phyloP scores from a whole-genome alignment of 257 asterid species.

The Nemophila menziesii region DNA sequence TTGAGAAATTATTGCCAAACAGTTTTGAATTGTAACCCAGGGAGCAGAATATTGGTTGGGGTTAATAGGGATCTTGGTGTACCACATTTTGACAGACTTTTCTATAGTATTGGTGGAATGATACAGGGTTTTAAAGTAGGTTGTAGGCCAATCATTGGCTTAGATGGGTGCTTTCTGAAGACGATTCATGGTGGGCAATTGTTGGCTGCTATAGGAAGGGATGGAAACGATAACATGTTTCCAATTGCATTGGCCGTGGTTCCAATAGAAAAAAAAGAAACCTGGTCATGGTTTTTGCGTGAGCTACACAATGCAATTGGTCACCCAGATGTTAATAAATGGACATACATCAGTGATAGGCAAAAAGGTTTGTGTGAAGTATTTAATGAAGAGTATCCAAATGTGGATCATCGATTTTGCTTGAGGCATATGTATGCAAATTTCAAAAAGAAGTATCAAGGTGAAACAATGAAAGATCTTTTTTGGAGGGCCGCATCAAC shows the following conservation, averaged over 20 bases:
- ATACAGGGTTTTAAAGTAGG: too few species aligned
- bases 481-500: not conserved
- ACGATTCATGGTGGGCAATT: not conserved
- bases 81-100: not conserved
- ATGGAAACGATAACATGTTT: constrained; percentile 1
- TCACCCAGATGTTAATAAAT: accelerated
- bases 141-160: not conserved
- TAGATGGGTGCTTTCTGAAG: not conserved
- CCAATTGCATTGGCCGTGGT: not conserved
- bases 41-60: too few species aligned
- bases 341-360: not conserved
- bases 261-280: not conserved
- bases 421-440: not conserved
- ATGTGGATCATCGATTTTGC: not conserved
- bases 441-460: not conserved
- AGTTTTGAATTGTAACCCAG: too few species aligned
- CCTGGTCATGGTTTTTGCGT: not conserved
- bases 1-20: too few species aligned
- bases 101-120: not conserved
- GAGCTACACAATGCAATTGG: not conserved
- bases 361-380: not conserved
- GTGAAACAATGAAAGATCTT: not conserved
- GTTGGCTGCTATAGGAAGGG: not conserved
- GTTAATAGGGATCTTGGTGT: too few species aligned
- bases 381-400: not conserved